phyloP scores from a whole-genome alignment of 2,329 filamentous ascomycete genomes.

The Chaetomium sp. region DNA sequence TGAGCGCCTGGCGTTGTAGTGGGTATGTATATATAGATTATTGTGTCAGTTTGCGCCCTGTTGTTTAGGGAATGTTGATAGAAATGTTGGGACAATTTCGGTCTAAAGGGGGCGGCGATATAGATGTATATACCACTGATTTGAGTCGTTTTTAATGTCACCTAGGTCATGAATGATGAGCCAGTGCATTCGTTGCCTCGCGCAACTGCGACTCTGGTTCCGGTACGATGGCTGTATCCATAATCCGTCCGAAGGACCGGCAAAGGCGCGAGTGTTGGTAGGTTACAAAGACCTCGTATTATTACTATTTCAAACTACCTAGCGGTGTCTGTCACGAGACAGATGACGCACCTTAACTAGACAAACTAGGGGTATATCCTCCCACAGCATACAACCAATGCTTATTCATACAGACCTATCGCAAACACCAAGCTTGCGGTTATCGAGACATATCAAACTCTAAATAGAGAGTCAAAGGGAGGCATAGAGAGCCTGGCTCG shows the following conservation, averaged over 20 bases:
- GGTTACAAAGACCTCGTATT: not conserved
- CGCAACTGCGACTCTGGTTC: not conserved
- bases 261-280: not conserved
- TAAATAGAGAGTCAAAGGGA: not conserved
- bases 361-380: slow-evolving; percentile 18
- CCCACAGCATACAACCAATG: not conserved
- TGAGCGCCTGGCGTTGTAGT: slow-evolving; percentile 24
- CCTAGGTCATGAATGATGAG: no score
- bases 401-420: not conserved
- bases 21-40: not conserved
- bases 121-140: not conserved
- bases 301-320: not conserved
- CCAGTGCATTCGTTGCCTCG: not conserved
- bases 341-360: not conserved
- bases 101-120: not conserved
- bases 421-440: not conserved
- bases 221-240: not conserved
- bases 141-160: not conserved
- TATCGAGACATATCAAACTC: not conserved
- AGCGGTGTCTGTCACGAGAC: not conserved
- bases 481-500: not conserved
- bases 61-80: not conserved
- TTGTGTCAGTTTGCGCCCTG: not conserved
- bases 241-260: not conserved
- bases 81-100: not conserved